phyloP scores from a whole-genome alignment of 768 basidiomycete species.

The Clavaria fumosa region DNA sequence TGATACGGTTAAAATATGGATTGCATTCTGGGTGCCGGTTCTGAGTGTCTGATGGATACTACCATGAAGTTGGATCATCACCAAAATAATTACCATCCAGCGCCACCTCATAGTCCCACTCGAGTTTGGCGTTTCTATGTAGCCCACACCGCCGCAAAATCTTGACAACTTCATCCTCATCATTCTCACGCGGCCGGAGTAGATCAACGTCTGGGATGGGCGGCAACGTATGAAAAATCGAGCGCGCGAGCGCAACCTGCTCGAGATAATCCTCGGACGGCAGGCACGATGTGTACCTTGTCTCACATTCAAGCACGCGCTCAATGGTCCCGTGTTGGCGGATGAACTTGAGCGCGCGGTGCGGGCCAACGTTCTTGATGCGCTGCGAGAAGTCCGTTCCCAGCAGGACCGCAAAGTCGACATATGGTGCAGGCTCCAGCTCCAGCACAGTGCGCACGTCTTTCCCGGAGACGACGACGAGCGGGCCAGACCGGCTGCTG shows the following conservation, averaged over 20 bases:
- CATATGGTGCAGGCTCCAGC: slow-evolving; percentile 40
- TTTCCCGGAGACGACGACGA: slow-evolving; percentile 47
- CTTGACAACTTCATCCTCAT: slow-evolving; percentile 28
- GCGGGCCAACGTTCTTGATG: slow-evolving; percentile 69
- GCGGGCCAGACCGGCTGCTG: slow-evolving; percentile 40
- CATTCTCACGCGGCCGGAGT: slow-evolving; percentile 21
- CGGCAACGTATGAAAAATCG: slow-evolving; percentile 51
- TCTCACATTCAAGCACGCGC: slow-evolving; percentile 36
- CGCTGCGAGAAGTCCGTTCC: slow-evolving; percentile 87
- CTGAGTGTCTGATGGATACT: too few relatives aligned
- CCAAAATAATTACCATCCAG: slow-evolving; percentile 51
- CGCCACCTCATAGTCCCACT: slow-evolving; percentile 30
- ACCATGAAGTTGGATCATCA: slow-evolving; percentile 36
- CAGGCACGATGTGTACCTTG: slow-evolving; percentile 35
- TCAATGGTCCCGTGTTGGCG: slow-evolving; percentile 60
- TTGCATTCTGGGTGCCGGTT: too few relatives aligned
- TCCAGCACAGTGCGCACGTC: slow-evolving; percentile 42
- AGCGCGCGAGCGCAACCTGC: slow-evolving; percentile 45
- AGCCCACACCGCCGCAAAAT: slow-evolving; percentile 38
- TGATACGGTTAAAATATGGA: too few relatives aligned
- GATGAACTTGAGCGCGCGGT: slow-evolving; percentile 63
- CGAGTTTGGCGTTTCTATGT: slow-evolving; percentile 23
- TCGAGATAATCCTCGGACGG: slow-evolving; percentile 39
- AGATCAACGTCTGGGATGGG: slow-evolving; percentile 32
- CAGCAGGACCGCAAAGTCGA: slow-evolving; percentile 78